Conservation (phyloP, 305 asterid genomes). For the Stenogyne calaminthoides region DNA sequence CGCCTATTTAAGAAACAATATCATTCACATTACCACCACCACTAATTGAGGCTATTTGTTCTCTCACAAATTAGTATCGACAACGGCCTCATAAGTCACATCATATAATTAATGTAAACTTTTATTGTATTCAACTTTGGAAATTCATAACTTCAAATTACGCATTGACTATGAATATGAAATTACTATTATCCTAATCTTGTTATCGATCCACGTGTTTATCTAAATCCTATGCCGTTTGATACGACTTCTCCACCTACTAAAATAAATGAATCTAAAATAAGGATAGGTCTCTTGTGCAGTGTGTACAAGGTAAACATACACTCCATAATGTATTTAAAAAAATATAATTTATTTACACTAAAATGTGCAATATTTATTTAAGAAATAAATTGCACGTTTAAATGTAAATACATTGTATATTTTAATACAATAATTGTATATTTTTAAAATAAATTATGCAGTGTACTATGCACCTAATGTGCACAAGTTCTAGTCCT, state of each 20-base stretch:
- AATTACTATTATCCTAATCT: background rate
- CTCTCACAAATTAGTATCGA: background rate
- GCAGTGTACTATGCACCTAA: too few species aligned
- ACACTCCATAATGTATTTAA: too few species aligned
- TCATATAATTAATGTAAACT: background rate
- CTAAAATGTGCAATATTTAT: too few species aligned
- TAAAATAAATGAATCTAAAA: background rate
- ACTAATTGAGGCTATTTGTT: conserved; percentile 12
- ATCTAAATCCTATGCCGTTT: conserved; percentile 20
- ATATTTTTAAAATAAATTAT: too few species aligned
- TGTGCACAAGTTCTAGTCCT: too few species aligned
- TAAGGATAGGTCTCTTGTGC: too few species aligned
- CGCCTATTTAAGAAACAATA: conserved; percentile 16
- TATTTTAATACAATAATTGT: too few species aligned
- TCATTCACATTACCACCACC: conserved; percentile 5
- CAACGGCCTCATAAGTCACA: background rate
- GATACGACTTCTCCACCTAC: conserved; percentile 9
- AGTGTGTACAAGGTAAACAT: too few species aligned
- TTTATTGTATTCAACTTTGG: background rate
- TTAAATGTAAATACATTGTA: too few species aligned
- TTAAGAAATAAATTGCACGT: too few species aligned
- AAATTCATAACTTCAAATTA: background rate
- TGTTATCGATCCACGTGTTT: conserved; percentile 20
- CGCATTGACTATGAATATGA: background rate
- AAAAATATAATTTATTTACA: too few species aligned